Conservation (phyloP, 164 flowering plant genomes). For the Kalanchoe fedtschenkoi region DNA sequence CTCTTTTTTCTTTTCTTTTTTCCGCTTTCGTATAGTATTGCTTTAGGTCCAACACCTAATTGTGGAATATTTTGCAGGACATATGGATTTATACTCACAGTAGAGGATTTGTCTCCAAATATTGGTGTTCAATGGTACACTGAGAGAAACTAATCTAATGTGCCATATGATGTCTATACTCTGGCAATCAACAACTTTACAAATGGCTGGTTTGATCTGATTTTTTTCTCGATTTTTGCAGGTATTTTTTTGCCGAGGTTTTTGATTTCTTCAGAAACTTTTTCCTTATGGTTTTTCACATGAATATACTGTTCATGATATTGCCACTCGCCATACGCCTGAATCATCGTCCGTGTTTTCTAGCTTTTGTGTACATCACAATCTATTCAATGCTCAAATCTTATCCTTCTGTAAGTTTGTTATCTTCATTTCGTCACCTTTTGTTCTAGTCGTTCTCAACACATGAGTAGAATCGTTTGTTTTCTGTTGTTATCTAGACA, state of each 20-base stretch:
- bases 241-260: conserved; percentile 99
- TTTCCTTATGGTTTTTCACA: conserved; percentile 79
- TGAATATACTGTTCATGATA: conserved; percentile 81
- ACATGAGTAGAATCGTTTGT: too few relatives aligned
- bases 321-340: conserved; percentile 81
- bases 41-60: background rate
- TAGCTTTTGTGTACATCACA: conserved; percentile 76
- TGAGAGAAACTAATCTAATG: conserved; percentile 2
- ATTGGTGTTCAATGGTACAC: conserved; percentile 88
- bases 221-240: conserved; percentile 24
- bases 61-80: conserved; percentile 46
- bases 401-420: conserved; percentile 77
- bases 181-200: background rate
- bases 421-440: background rate
- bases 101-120: conserved; percentile 87
- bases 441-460: background rate
- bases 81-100: conserved; percentile 82
- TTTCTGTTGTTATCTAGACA: background rate
- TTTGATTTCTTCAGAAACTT: conserved; percentile 82
- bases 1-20: background rate
- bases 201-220: background rate
- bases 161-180: background rate
- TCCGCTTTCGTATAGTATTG: background rate
- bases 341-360: conserved; percentile 82
- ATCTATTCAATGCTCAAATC: conserved; percentile 89